Percentiles rank a stretch among this genome's conserved stretches.
Evolutionary conservation across 345 rosid genomes (phyloP).

Genomic region (Populus alba): DNA sequence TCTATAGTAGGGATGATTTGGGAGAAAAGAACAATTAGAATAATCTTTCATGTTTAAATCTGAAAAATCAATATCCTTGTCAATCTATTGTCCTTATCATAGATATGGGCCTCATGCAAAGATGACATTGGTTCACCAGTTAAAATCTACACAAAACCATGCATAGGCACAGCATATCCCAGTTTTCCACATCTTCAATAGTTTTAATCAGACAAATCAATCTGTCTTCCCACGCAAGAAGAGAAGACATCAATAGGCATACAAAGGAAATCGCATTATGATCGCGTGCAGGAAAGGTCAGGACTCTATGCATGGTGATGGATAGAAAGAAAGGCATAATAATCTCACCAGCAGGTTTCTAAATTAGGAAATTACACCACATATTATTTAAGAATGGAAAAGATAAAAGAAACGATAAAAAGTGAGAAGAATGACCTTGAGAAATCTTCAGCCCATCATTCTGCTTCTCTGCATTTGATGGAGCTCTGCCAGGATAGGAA

Average conservation of each 20-base stretch:
- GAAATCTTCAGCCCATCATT: slow-evolving; percentile 38
- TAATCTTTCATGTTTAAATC: background rate
- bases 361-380: background rate
- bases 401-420: background rate
- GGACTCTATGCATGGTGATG: background rate
- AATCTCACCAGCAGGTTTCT: background rate
- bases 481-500: slow-evolving; percentile 50
- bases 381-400: background rate
- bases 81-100: background rate
- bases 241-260: background rate
- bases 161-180: background rate
- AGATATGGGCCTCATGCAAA: background rate
- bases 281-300: background rate
- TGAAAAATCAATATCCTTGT: background rate
- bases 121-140: background rate
- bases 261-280: background rate
- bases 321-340: too few relatives aligned
- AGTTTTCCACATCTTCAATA: background rate
- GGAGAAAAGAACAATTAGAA: background rate
- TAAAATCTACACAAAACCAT: background rate
- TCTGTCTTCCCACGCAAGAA: background rate
- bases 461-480: slow-evolving; percentile 51
- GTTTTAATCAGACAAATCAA: background rate
- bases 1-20: background rate
- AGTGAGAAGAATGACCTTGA: slow-evolving; percentile 31